Base-by-base conservation (phyloP, 2,329 filamentous ascomycete genomes). In the Fusarium siculi region DNA sequence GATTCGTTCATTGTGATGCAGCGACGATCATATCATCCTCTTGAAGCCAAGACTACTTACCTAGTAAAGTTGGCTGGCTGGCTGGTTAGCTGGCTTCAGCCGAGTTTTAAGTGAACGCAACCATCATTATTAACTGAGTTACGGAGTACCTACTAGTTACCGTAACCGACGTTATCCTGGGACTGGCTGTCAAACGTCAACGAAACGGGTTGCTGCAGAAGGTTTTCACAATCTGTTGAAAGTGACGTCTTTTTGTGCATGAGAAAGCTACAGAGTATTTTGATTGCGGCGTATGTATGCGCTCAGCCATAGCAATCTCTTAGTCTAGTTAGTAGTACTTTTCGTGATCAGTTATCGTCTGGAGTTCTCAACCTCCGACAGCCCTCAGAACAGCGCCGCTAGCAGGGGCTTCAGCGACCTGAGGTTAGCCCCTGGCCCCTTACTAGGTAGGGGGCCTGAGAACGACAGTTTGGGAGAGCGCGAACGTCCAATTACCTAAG, bases 381-480 rank as follows among this genome's bases (percentile, higher is more conserved):
- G 63, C 23, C 64, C 44, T 56, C 61, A 50, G 39, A 47, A n/a
- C 37, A 61, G 28, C 32, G 71, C 56, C 68, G 52, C 72, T 74
- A 74, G 72, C 60, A 74, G 63, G 69, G 71, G 70, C 56, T 59
- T 50, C 59, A 59, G 55, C 50, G 34, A 53, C 66, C 66, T 69
- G 66, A 69, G 50, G 68, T 52, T 69, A 73, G 65, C 72, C 72
- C 72, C 72, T 74, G 64, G 39, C 64, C 53, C 64, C 64, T 67
- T 74, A 66, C 53, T 50, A 68, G 12, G 5, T 25, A 28, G 44
- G 19, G 66, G 67, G 66, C 44, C 43, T 47, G 64, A 58, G 68
- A 60, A 58, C 44, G 62, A 58, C 40, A 61, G 66, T 58, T 68
- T 46, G 55, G 50, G 34, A 58, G 47, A 58, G 56, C 55, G 57